Conservation (phyloP, 768 basidiomycete genomes). For the Clavaria fumosa region DNA sequence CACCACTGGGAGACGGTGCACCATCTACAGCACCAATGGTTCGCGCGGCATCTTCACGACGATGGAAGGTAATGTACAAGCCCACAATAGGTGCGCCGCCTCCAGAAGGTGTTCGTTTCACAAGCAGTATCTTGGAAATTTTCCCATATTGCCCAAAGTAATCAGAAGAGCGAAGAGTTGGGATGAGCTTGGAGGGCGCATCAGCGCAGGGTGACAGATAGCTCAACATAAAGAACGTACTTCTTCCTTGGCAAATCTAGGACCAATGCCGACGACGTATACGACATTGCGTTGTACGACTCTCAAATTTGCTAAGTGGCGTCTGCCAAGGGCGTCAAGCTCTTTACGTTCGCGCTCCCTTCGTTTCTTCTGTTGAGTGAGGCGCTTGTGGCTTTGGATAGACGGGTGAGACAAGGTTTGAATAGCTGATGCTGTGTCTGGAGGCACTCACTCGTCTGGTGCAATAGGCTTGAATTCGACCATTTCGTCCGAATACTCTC, state of each 20-base stretch:
- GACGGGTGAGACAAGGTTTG: slow-evolving; percentile 7
- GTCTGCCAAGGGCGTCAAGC: slow-evolving; percentile 68
- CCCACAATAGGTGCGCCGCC: slow-evolving; percentile 65
- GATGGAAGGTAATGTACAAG: slow-evolving; percentile 92
- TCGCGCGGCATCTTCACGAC: slow-evolving; percentile 87
- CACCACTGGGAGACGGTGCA: slow-evolving; percentile 76
- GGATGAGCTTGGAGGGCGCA: slow-evolving; percentile 47
- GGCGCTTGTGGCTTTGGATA: slow-evolving; percentile 67
- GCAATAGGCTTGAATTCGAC: slow-evolving; percentile 93
- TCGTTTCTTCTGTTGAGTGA: slow-evolving; percentile 90
- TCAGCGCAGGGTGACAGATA: slow-evolving; percentile 8
- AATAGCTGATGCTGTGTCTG: too few relatives aligned
- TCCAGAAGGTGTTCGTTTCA: slow-evolving; percentile 72
- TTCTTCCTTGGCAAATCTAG: slow-evolving; percentile 92
- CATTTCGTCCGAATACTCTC: slow-evolving; percentile 82
- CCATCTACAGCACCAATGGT: slow-evolving; percentile 92
- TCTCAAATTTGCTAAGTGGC: slow-evolving; percentile 81
- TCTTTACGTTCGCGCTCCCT: slow-evolving; percentile 93
- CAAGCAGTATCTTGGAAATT: slow-evolving; percentile 87
- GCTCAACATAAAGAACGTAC: slow-evolving; percentile 27
- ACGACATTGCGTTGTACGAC: slow-evolving; percentile 96
- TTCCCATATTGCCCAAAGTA: slow-evolving; percentile 99
- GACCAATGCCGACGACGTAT: slow-evolving; percentile 90
- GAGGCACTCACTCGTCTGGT: slow-evolving; percentile 91
- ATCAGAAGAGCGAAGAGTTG: slow-evolving; percentile 84